Base-by-base conservation (phyloP, 1,139 yeast genomes). In the Magnusiomyces suaveolens region DNA sequence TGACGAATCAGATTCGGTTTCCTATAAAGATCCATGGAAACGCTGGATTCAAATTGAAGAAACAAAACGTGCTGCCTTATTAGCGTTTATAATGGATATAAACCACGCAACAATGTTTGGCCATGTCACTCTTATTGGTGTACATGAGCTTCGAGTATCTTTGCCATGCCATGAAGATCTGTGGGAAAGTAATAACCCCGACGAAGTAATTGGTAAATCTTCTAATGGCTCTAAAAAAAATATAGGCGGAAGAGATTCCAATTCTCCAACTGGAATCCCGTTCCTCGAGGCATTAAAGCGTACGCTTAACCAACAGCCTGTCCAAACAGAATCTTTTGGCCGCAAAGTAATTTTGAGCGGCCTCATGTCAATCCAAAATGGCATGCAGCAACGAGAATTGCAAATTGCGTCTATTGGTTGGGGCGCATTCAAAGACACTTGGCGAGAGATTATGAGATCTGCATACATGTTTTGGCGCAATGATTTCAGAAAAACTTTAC, bases 51-150 rank as follows among this genome's bases (percentile, higher is more conserved):
- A 84, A 56, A 79, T 81, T 50, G 96, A 87, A 67, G 80, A 84
- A 52, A 75, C 87, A 74, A 87, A 87, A 66, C 71, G 96, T 53
- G 78, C 86, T 2, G 87, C 95, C 0, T 78, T 84, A 56, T 81
- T 85, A 78, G 87, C 92, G 2, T 87, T 87, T 66, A 84, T 84
- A 62, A 73, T 85, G 63, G 96, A 87, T 66, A 82, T 84, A 1
- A 77, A 83, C 25, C 94, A 87, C 69, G 86, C 88, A n/a, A 79
- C 85, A 38, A 78, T 86, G 54, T 87, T 85, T 69, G 85, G 95
- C 3, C 95, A 87, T 67, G 77, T 82, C 46, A 77, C 85, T 43
- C 80, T 80, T 48, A 74, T 87, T 48, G 77, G 82, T 55, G 83
- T 87, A 36, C 84, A 82, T 64, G 78, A 87, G 63, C 74, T 88